A percentile compares a stretch with the other conserved stretches of the same genome.
Conservation (phyloP, 2,329 filamentous ascomycete genomes). For the Aspergillus oerlinghausenensis region DNA sequence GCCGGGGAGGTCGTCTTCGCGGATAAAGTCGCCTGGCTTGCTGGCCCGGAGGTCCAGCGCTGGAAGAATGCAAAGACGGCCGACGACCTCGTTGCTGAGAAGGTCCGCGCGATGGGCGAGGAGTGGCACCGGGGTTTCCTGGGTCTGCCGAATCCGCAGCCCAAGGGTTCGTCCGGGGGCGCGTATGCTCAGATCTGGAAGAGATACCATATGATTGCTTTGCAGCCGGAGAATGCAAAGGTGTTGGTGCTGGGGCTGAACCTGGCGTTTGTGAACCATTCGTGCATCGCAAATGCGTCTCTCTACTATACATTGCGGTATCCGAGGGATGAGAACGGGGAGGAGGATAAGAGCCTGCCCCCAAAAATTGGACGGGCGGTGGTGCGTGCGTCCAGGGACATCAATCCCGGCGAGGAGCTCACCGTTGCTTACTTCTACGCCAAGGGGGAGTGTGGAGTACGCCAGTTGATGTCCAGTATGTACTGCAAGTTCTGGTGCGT, state of each 20-base stretch:
- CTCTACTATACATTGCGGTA: constrained; percentile 9
- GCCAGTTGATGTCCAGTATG: constrained; percentile 9
- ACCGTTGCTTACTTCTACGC: constrained; percentile 17
- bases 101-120: constrained; percentile 6
- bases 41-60: not conserved
- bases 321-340: not conserved
- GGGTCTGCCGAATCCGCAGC: not conserved
- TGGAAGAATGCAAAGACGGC: not conserved
- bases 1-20: constrained; percentile 7
- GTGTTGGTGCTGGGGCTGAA: constrained; percentile 10
- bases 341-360: not conserved
- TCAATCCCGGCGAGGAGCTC: constrained; percentile 23
- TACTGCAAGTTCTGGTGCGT: constrained; percentile 21
- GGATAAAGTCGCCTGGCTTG: constrained; percentile 5
- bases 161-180: not conserved
- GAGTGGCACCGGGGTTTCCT: constrained; percentile 9
- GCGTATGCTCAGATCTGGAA: constrained; percentile 7
- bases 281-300: constrained; percentile 20
- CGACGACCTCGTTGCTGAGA: constrained; percentile 4
- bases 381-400: constrained; percentile 14
- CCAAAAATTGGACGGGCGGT: constrained; percentile 1
- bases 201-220: not conserved
- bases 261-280: constrained; percentile 20
- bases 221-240: not conserved
- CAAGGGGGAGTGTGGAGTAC: not conserved